These are phyloP conservation scores for Moesziomyces parantarcticus DNA, from an alignment of 1,284 basidiomycete genomes.

Conservation along the genomic window DNA sequence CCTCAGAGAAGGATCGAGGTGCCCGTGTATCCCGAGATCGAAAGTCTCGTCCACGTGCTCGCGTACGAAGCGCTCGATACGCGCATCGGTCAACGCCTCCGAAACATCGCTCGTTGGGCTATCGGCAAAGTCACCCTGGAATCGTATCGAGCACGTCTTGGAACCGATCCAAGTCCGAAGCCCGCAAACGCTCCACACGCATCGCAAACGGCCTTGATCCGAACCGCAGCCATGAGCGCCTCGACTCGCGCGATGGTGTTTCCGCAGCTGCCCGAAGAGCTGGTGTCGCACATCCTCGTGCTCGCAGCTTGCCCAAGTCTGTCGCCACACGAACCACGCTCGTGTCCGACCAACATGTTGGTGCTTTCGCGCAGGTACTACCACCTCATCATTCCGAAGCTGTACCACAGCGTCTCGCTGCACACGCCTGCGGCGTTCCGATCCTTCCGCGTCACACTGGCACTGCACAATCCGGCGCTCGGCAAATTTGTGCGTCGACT, in stretches of 20 bases:
- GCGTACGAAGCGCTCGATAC: conserved; percentile 32
- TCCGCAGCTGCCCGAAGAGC: conserved; percentile 38
- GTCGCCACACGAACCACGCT: conserved; percentile 30
- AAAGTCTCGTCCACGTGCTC: conserved; percentile 27
- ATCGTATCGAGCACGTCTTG: too few species aligned
- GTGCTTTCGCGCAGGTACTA: conserved; percentile 46
- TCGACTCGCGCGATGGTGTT: conserved; percentile 12
- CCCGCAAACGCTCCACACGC: background rate
- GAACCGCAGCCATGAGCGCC: background rate
- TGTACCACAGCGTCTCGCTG: conserved; percentile 50
- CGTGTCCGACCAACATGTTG: conserved; percentile 41
- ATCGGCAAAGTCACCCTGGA: background rate
- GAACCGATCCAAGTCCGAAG: too few species aligned
- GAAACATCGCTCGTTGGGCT: conserved; percentile 11
- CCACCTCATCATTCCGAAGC: conserved; percentile 33
- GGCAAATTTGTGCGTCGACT: conserved; percentile 36
- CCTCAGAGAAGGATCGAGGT: conserved; percentile 36
- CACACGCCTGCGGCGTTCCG: conserved; percentile 40
- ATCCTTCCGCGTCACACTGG: conserved; percentile 41
- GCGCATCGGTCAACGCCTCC: conserved; percentile 8
- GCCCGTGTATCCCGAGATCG: conserved; percentile 30
- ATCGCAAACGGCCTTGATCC: background rate
- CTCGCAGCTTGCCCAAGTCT: conserved; percentile 46
- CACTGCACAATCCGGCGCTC: conserved; percentile 52
- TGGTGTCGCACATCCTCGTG: conserved; percentile 41